Percentiles rank a stretch among this genome's conserved stretches.
Evolutionary conservation across 2,329 filamentous ascomycete species (phyloP).

Genomic region (Furcasterigmium furcatum): DNA sequence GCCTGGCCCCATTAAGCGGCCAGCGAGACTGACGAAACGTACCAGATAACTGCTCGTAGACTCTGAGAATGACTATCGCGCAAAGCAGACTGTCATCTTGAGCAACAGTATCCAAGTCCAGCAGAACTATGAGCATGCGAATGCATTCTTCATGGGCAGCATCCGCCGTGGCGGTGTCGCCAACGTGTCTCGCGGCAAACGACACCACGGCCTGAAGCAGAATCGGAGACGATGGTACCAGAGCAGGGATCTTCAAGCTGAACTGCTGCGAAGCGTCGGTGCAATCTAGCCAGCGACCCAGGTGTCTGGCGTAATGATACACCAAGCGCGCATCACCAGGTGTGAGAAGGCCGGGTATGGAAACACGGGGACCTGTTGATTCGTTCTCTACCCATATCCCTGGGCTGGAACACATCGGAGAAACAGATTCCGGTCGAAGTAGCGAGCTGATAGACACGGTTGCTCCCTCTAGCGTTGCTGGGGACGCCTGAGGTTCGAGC

Average conservation of each 20-base stretch:
- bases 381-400: neutral
- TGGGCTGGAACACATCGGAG: neutral
- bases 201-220: conserved; percentile 6
- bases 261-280: conserved; percentile 15
- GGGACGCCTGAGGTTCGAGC: neutral
- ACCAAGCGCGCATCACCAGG: conserved; percentile 9
- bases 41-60: conserved; percentile 10
- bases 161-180: conserved; percentile 5
- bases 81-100: conserved; percentile 6
- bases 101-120: conserved; percentile 5
- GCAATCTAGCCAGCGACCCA: conserved; percentile 14
- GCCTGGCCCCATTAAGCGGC: neutral
- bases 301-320: conserved; percentile 4
- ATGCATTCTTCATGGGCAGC: conserved; percentile 6
- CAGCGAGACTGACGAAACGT: conserved; percentile 1
- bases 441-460: neutral
- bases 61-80: conserved; percentile 11
- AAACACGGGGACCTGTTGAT: neutral
- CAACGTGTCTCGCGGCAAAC: conserved; percentile 7
- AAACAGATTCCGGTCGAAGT: conserved; percentile 1
- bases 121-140: conserved; percentile 6
- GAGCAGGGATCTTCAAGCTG: conserved; percentile 8
- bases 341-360: conserved; percentile 1
- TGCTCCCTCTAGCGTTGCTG: neutral
- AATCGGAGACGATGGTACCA: conserved; percentile 6